Percentiles rank a stretch among this genome's conserved stretches.
Evolutionary conservation across 2,329 filamentous ascomycete species (phyloP).

Genomic region (Colletotrichum scovillei): DNA sequence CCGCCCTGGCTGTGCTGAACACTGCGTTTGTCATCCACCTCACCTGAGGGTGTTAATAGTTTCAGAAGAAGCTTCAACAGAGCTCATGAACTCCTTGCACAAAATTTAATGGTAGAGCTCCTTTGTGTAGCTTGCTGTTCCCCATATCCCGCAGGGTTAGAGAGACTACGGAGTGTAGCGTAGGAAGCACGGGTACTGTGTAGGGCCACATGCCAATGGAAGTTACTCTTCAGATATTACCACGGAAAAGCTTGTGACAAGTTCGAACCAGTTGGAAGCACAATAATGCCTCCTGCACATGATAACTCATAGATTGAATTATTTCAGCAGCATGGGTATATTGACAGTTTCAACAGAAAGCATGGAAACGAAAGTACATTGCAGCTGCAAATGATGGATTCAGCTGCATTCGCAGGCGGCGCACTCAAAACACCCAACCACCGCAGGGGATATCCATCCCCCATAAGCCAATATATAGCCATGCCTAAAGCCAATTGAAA

Average conservation of each 20-base stretch:
- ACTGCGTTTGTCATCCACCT: too few relatives aligned
- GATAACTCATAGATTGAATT: not conserved
- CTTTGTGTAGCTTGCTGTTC: too few relatives aligned
- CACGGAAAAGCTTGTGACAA: not conserved
- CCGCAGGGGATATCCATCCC: not conserved
- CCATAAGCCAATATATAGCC: conserved; percentile 25
- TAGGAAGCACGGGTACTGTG: too few relatives aligned
- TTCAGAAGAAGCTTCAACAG: too few relatives aligned
- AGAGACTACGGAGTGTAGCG: too few relatives aligned
- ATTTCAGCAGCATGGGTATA: not conserved
- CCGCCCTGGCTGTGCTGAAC: too few relatives aligned
- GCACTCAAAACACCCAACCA: conserved; percentile 12
- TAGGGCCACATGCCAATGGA: too few relatives aligned
- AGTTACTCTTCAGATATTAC: not conserved
- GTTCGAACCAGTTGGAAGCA: not conserved
- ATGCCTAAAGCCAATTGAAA: conserved; percentile 1
- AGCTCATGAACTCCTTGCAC: too few relatives aligned
- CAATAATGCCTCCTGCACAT: not conserved
- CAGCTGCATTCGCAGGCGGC: not conserved
- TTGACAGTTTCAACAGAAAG: not conserved
- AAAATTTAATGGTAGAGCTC: too few relatives aligned
- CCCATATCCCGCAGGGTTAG: too few relatives aligned
- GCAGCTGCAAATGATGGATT: not conserved
- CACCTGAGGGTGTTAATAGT: too few relatives aligned
- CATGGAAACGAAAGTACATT: not conserved